These are phyloP conservation scores for Ceratocystis lukuohia DNA, from an alignment of 2,329 filamentous ascomycete species.

Conservation along the genomic window DNA sequence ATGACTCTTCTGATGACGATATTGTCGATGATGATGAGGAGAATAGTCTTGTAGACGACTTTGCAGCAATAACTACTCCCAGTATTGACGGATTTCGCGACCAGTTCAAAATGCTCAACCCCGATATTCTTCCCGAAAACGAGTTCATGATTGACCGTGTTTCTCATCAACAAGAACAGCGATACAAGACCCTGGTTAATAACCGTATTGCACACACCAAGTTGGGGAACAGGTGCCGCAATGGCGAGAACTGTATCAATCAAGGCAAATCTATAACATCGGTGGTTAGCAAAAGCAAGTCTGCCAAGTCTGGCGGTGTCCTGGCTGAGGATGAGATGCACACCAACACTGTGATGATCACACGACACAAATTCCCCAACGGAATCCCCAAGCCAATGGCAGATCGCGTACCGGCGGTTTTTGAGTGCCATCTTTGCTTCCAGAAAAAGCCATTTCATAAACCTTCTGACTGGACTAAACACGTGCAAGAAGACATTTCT, in stretches of 20 bases:
- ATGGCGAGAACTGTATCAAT: conserved; percentile 48
- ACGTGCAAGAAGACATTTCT: conserved; percentile 85
- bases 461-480: conserved; percentile 93
- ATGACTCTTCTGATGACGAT: conserved; percentile 47
- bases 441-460: conserved; percentile 74
- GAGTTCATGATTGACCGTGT: conserved; percentile 64
- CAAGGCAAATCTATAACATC: conserved; percentile 52
- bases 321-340: conserved; percentile 44
- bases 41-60: conserved; percentile 45
- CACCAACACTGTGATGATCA: conserved; percentile 55
- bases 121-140: conserved; percentile 44
- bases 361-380: conserved; percentile 58
- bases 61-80: conserved; percentile 50
- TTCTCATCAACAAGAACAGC: conserved; percentile 62
- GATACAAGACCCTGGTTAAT: conserved; percentile 66
- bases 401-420: conserved; percentile 63
- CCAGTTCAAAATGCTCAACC: conserved; percentile 62
- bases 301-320: conserved; percentile 43
- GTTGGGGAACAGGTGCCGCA: conserved; percentile 45
- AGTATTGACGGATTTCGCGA: conserved; percentile 63
- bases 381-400: conserved; percentile 76
- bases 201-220: conserved; percentile 56
- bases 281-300: conserved; percentile 46
- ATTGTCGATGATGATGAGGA: conserved; percentile 48
- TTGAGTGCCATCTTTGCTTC: conserved; percentile 83